Evolutionary conservation across 2,329 filamentous ascomycete species (phyloP).

Genomic region (Colletotrichum chlorophyti): DNA sequence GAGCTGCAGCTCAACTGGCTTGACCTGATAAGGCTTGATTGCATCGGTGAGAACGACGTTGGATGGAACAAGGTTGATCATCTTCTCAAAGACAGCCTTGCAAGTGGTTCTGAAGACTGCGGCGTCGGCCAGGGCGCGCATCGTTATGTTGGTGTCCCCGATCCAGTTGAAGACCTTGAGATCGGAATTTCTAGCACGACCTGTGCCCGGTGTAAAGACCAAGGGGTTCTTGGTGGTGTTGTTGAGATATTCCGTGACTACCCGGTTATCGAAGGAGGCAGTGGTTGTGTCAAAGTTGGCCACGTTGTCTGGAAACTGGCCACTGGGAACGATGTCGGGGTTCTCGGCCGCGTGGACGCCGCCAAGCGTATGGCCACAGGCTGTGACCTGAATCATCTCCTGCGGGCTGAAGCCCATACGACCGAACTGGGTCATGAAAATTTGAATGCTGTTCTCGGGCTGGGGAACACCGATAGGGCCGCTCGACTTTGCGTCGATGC

Average conservation of each 20-base stretch:
- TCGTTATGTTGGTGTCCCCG: constrained; percentile 63
- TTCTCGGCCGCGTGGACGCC: constrained; percentile 63
- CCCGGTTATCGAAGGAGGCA: constrained; percentile 60
- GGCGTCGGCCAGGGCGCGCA: constrained; percentile 52
- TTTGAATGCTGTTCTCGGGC: constrained; percentile 59
- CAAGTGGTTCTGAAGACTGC: constrained; percentile 55
- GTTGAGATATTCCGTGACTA: constrained; percentile 63
- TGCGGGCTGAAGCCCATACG: constrained; percentile 62
- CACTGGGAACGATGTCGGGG: constrained; percentile 56
- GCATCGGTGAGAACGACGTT: constrained; percentile 57
- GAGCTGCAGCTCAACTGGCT: constrained; percentile 64
- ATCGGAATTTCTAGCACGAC: constrained; percentile 57
- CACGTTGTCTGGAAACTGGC: constrained; percentile 50
- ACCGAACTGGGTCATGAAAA: constrained; percentile 60
- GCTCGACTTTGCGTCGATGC: constrained; percentile 57
- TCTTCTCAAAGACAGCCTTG: constrained; percentile 59
- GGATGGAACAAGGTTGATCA: constrained; percentile 67
- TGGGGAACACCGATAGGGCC: constrained; percentile 61
- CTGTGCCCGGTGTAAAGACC: constrained; percentile 56
- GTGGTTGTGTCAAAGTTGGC: constrained; percentile 54
- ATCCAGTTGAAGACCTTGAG: constrained; percentile 61
- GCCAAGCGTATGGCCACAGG: constrained; percentile 68
- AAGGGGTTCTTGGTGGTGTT: constrained; percentile 62
- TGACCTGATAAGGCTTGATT: constrained; percentile 63
- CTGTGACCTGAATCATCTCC: constrained; percentile 67